These are phyloP conservation scores for Aspergillus tamarii DNA, from an alignment of 2,329 filamentous ascomycete species.

Conservation along the genomic window DNA sequence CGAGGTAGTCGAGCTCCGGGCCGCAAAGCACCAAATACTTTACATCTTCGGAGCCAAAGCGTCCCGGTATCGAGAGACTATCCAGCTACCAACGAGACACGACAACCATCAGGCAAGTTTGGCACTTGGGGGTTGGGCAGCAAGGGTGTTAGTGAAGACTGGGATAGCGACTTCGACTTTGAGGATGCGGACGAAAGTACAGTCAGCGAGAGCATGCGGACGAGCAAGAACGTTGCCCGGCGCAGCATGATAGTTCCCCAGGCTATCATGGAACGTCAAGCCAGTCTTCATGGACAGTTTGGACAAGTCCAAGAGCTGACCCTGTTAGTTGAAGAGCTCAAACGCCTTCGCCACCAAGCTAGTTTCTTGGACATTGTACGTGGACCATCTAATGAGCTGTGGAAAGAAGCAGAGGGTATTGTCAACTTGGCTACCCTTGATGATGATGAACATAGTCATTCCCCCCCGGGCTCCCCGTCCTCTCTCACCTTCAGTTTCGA, in stretches of 20 bases:
- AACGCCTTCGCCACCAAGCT: conserved; percentile 61
- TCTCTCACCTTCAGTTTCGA: conserved; percentile 63
- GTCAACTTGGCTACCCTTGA: conserved; percentile 68
- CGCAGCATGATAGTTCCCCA: conserved; percentile 57
- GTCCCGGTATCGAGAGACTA: conserved; percentile 61
- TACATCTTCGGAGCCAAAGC: conserved; percentile 68
- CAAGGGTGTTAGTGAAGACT: conserved; percentile 69
- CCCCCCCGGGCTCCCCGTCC: conserved; percentile 56
- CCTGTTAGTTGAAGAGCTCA: conserved; percentile 66
- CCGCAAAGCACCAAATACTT: conserved; percentile 60
- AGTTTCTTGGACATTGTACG: conserved; percentile 56
- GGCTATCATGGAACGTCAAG: conserved; percentile 66
- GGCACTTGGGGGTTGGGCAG: conserved; percentile 69
- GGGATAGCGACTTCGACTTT: conserved; percentile 71
- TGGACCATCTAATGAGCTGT: conserved; percentile 57
- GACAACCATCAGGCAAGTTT: conserved; percentile 61
- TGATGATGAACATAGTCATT: conserved; percentile 57
- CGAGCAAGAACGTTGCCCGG: conserved; percentile 25
- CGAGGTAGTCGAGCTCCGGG: conserved; percentile 61
- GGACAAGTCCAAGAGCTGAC: conserved; percentile 67
- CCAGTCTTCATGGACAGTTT: conserved; percentile 67
- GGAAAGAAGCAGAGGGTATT: conserved; percentile 69
- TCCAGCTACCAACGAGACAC: conserved; percentile 52
- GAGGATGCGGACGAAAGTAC: conserved; percentile 53
- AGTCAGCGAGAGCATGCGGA: conserved; percentile 46